Evolutionary conservation across 805 yeast genomes (phyloP), one percentile per base, ranked within the genome.

Genomic region (Candida odintsovae): DNA sequence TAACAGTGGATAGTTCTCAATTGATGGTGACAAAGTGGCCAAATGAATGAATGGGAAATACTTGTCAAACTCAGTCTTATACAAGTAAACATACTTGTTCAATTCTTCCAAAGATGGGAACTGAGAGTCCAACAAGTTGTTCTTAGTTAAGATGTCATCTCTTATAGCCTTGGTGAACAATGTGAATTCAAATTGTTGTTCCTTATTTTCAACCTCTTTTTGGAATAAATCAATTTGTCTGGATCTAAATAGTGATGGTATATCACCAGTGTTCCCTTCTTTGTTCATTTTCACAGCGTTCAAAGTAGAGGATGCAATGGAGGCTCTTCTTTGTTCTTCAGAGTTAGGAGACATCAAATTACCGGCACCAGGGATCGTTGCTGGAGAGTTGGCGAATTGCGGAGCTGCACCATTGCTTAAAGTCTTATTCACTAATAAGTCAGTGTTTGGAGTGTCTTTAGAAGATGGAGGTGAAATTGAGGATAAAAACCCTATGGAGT

Each of bases 21-120:
- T 74, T 60, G 61, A 74, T 67, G 70, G 73, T 41, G 68, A 66
- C 50, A 78, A 72, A 42, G 76, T 76, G 19, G 87, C 86, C 40
- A 85, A 67, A 65, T 90, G 96, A 51, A 90, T 78, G 61, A 90
- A 89, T 21, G 95, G 90, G 65, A 88, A 83, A 61, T 85, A 90
- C 46, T 78, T 78, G 67, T 86, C 85, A 65, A 89, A 90, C 58
- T 88, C 90, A 43, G 76, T 72, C 53, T 80, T 86, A 66, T 81
- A 90, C 12, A 90, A 70, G n/a, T 77, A 73, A 54, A 85, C 76
- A 63, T 87, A 90, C 41, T 79, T 76, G 61, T 88, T 90, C 56
- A 90, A 68, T 54, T 90, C 96, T 20, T 78, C 81, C 42, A 83
- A 68, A 10, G 82, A 77, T 0, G 96, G 96, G 54, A 90, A 83